phyloP scores from a whole-genome alignment of 345 rosid species.

The Raphanus sativus region DNA sequence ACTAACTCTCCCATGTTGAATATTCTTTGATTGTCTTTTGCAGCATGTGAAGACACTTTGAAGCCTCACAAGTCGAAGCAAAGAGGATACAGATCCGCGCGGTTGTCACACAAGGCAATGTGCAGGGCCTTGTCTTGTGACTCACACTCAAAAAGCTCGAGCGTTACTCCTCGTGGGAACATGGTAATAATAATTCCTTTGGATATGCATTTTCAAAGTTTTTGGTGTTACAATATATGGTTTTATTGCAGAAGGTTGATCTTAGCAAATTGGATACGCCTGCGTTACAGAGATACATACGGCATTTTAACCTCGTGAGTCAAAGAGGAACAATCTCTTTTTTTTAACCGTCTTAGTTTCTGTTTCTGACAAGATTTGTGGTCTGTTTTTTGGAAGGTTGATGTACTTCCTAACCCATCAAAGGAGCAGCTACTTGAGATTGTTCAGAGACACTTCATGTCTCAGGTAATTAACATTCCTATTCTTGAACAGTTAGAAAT shows the following conservation, averaged over 20 bases:
- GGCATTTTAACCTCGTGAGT: slow-evolving; percentile 91
- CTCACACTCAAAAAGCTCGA: slow-evolving; percentile 72
- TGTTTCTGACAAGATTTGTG: not conserved
- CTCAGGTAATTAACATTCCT: slow-evolving; percentile 58
- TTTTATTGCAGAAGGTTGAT: slow-evolving; percentile 67
- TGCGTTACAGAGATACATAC: slow-evolving; percentile 84
- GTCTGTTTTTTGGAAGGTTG: slow-evolving; percentile 51
- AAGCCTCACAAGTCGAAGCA: slow-evolving; percentile 85
- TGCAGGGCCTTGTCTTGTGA: slow-evolving; percentile 78
- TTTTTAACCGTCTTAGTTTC: not conserved
- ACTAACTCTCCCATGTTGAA: too few relatives aligned
- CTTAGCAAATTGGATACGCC: slow-evolving; percentile 88
- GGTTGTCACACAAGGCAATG: slow-evolving; percentile 71
- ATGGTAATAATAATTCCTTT: slow-evolving; percentile 44
- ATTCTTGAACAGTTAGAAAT: not conserved
- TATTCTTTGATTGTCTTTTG: slow-evolving; percentile 11
- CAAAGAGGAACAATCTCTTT: not conserved
- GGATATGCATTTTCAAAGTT: not conserved
- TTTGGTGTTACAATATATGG: slow-evolving; percentile 2
- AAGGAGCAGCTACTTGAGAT: slow-evolving; percentile 78
- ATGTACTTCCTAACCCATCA: slow-evolving; percentile 75
- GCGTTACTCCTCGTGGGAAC: slow-evolving; percentile 54
- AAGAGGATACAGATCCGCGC: slow-evolving; percentile 61
- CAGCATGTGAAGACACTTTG: slow-evolving; percentile 80
- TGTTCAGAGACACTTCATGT: slow-evolving; percentile 91